Evolutionary conservation across 1,284 basidiomycete species (phyloP), one percentile per base, ranked within the genome.

Genomic region (Filobasidium uniguttulatum): DNA sequence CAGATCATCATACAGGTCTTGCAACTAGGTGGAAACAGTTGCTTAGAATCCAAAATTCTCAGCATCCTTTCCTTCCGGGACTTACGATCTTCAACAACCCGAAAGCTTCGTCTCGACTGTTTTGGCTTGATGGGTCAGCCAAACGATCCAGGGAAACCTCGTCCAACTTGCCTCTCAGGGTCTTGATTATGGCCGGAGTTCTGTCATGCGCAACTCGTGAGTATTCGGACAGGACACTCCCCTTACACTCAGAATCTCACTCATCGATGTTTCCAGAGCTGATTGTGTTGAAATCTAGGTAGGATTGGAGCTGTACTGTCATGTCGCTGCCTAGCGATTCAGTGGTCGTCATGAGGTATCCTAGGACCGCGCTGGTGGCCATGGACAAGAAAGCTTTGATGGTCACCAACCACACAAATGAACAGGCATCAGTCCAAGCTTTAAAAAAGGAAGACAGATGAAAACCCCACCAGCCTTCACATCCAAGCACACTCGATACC

Each of bases 1-100:
- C 17, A 26, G 15, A 8, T 5, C 19, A 19, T 23, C 20, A 10
- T 20, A 15, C n/a, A 7, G 28, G 14, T 5, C 15, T 31, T 3
- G 4, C 12, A 30, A 2, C 7, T 19, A 10, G 28, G 23, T 17
- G 3, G 44, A 14, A 15, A 17, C 12, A 29, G 14, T 30, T 10
- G 25, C 17, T 19, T 52, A 47, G 10, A 46, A 22, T 37, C 35
- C 7, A 8, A 25, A 15, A 22, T 31, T 28, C 26, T 12, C 1
- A 28, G 3, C 22, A 20, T 12, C 25, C 28, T 17, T 43, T 19
- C 17, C 10, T 19, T 20, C 22, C 19, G 25, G 5, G 4, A 14
- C 50, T 52, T 28, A 52, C 50, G 22, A 52, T 52, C 25, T 52
- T 29, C 14, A 52, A 29, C 19, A 52, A 35, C 8, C 40, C 46